Conservation (phyloP, 495 filamentous ascomycete genomes). For the Aspergillus nanangensis region DNA sequence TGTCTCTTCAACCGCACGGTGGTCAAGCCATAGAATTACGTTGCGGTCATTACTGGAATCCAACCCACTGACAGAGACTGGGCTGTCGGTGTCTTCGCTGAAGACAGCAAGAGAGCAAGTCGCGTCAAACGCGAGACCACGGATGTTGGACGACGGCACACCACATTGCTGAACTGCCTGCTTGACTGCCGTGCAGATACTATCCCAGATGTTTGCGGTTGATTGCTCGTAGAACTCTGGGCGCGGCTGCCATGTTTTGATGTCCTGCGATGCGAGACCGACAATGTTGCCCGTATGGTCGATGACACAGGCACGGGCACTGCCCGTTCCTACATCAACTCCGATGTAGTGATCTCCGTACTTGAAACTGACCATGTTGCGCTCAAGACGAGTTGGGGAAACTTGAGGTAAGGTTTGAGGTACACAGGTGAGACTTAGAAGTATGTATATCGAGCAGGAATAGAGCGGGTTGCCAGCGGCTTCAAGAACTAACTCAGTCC, state of each 20-base stretch:
- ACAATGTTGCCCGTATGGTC: constrained; percentile 88
- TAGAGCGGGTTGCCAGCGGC: too few relatives aligned
- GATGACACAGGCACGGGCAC: constrained; percentile 91
- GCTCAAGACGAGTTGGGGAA: too few relatives aligned
- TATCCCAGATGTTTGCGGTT: constrained; percentile 90
- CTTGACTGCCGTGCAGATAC: constrained; percentile 79
- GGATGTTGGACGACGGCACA: constrained; percentile 76
- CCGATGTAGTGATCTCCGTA: constrained; percentile 85
- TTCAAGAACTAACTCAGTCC: too few relatives aligned
- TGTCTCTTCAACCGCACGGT: constrained; percentile 85
- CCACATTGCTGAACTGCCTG: too few relatives aligned
- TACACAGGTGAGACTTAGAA: too few relatives aligned
- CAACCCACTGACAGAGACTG: constrained; percentile 81
- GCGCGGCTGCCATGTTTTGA: constrained; percentile 88
- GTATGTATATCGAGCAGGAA: too few relatives aligned
- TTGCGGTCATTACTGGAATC: constrained; percentile 84
- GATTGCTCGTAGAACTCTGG: constrained; percentile 97
- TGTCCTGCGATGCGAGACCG: constrained; percentile 83
- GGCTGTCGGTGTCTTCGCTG: constrained; percentile 80
- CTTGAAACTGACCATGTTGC: too few relatives aligned
- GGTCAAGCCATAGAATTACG: constrained; percentile 89
- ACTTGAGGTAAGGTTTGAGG: too few relatives aligned
- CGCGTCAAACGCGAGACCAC: constrained; percentile 95
- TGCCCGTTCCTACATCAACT: constrained; percentile 94
- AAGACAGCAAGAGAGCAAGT: constrained; percentile 95